A percentile compares a stretch with the other conserved stretches of the same genome.
Conservation (phyloP, 345 rosid genomes). For the Citrus sp. region DNA sequence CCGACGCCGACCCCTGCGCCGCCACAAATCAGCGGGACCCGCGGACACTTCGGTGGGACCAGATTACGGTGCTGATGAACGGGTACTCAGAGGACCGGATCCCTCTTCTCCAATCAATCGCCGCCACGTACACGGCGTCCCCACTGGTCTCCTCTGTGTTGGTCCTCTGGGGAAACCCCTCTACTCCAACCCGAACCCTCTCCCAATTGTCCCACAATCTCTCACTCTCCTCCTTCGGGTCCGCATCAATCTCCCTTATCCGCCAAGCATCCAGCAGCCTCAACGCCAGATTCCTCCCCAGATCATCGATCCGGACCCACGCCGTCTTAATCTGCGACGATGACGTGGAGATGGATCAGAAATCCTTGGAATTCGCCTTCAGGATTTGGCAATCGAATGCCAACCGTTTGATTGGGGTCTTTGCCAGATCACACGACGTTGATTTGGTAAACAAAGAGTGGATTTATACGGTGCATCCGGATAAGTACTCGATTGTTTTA, state of each 20-base stretch:
- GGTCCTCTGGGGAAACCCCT: conserved; percentile 72
- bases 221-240: conserved; percentile 38
- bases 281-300: conserved; percentile 61
- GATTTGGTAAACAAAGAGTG: conserved; percentile 47
- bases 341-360: conserved; percentile 54
- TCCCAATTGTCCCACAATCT: conserved; percentile 42
- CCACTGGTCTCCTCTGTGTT: conserved; percentile 48
- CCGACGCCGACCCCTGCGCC: conserved; percentile 40
- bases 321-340: conserved; percentile 66
- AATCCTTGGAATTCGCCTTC: conserved; percentile 52
- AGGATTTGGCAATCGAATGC: conserved; percentile 51
- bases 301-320: conserved; percentile 39
- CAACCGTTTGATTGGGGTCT: conserved; percentile 50
- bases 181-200: conserved; percentile 38
- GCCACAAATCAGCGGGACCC: conserved; percentile 27
- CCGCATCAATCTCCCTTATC: conserved; percentile 49
- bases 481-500: conserved; percentile 62
- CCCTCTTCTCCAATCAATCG: conserved; percentile 58
- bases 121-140: conserved; percentile 47
- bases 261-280: conserved; percentile 62
- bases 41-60: conserved; percentile 49
- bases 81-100: conserved; percentile 67
- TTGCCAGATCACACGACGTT: conserved; percentile 58
- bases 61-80: conserved; percentile 66
- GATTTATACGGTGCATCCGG: conserved; percentile 73